Base-by-base conservation (phyloP, 2,329 filamentous ascomycete species). In the Beauveria brongniartii region DNA sequence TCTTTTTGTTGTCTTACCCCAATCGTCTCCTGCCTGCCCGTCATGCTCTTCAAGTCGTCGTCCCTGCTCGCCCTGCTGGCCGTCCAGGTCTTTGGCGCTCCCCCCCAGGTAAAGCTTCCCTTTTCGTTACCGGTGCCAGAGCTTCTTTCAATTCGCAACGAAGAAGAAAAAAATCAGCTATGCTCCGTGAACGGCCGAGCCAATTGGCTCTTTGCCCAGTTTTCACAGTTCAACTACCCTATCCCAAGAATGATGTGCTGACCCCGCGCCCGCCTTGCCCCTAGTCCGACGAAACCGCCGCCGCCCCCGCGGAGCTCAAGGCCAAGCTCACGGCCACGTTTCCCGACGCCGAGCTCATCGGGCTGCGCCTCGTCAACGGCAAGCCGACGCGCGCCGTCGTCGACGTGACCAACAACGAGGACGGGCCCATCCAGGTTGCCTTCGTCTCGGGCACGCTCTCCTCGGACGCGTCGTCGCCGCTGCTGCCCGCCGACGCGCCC, bases 351-450 rank as follows among this genome's bases (percentile, higher is more conserved):
- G 91, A 95, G 79, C 87, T 96, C 75, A 94, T 97, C 68, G 94
- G 93, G 69, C 86, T 97, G 68, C 96, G 96, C 84, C 86, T 97
- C 67, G 84, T 97, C 80, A 99, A 99, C 73, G 91, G 92, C 70
- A 87, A 88, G 66, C 85, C 91, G 47, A 96, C 92, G 65, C 86
- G 90, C 74, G 89, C 92, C 41, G 77, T 95, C 59, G 78, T 99
- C 68, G 86, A 91, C 69, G 81, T 99, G 73, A 84, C 81, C 73
- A 99, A 99, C 80, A 81, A 90, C 64, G 94, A 99, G 77, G 80
- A 84, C 14, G 80, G 81, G 57, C 83, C 92, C 26, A 83, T 99
- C 70, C 83, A 82, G 64, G 80, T 99, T 63, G 82, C 86, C 71
- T 83, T 95, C 68, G 77, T 97, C 51, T 87, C 87, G 50, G 94